Evolutionary conservation across 257 asterid genomes (phyloP).

Genomic region (Jasminum sambac): DNA sequence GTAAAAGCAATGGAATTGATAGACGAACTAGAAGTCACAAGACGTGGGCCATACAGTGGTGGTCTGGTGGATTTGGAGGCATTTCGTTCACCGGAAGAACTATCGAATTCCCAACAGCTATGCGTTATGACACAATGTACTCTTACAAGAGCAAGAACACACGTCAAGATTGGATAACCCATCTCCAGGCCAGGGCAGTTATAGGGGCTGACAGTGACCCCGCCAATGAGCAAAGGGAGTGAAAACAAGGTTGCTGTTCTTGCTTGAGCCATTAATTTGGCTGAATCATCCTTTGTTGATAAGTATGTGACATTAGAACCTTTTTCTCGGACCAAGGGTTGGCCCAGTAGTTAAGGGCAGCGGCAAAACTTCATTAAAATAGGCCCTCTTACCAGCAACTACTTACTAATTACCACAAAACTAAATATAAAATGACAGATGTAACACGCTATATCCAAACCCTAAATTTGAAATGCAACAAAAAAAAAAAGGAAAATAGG

Average conservation of each 20-base stretch:
- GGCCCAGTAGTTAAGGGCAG: too few species aligned
- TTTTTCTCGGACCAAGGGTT: too few species aligned
- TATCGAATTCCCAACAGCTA: constrained; percentile 77
- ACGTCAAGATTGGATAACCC: constrained; percentile 87
- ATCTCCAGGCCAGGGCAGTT: constrained; percentile 96
- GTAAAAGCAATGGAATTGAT: constrained; percentile 98
- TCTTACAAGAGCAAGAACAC: constrained; percentile 56
- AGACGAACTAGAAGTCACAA: constrained; percentile 73
- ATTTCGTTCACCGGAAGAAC: constrained; percentile 90
- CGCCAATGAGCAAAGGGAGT: constrained; percentile 79
- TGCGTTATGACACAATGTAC: constrained; percentile 73
- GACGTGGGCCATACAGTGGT: constrained; percentile 99
- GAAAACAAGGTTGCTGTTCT: constrained; percentile 98
- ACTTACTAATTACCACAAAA: too few species aligned
- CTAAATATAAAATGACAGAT: too few species aligned
- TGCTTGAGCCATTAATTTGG: constrained; percentile 96
- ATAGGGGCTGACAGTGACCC: constrained; percentile 96
- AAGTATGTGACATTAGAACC: constrained; percentile 26
- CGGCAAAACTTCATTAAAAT: too few species aligned
- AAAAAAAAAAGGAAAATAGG: too few species aligned
- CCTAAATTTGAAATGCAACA: too few species aligned
- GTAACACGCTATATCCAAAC: too few species aligned
- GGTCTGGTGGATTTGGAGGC: constrained; percentile 98
- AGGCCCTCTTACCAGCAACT: too few species aligned
- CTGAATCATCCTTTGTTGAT: constrained; percentile 88